phyloP scores from a whole-genome alignment of 78 protist species.

The Trichosphaerium sp. region DNA sequence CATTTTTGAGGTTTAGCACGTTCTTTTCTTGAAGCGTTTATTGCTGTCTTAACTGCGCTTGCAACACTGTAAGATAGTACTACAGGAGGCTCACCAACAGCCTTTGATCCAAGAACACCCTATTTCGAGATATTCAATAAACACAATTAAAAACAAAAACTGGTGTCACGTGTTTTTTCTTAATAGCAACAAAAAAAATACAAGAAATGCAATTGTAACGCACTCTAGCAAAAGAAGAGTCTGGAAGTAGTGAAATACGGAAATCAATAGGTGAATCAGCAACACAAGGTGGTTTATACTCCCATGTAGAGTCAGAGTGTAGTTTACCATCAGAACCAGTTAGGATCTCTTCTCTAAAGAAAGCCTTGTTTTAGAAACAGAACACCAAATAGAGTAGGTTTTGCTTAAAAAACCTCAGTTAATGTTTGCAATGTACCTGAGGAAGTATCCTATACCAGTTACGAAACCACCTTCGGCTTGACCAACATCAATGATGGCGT shows the following conservation, averaged over 20 bases:
- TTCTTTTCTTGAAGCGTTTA: conserved; percentile 18
- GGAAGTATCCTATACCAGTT: not conserved
- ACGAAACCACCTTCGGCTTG: conserved; percentile 53
- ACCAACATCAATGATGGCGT: conserved; percentile 47
- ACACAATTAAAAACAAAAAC: no score
- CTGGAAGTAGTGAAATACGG: not conserved
- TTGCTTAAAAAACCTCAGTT: no score
- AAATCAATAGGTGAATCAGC: conserved; percentile 16
- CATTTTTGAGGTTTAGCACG: not conserved
- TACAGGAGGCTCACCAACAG: conserved; percentile 61
- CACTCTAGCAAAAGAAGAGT: not conserved
- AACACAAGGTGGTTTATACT: no score
- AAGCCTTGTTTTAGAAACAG: no score
- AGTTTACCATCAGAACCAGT: conserved; percentile 6
- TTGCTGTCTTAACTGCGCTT: conserved; percentile 11
- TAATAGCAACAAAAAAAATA: no score
- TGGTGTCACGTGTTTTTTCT: no score
- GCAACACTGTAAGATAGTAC: conserved; percentile 14
- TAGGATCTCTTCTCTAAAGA: not conserved
- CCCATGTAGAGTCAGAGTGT: not conserved
- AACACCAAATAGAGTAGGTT: no score
- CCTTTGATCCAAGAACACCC: conserved; percentile 17
- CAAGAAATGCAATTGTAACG: no score
- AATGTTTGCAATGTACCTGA: no score
- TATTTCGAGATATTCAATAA: no score